Base-by-base conservation (phyloP, 1,139 yeast species). In the Magnusiomyces fungicola region DNA sequence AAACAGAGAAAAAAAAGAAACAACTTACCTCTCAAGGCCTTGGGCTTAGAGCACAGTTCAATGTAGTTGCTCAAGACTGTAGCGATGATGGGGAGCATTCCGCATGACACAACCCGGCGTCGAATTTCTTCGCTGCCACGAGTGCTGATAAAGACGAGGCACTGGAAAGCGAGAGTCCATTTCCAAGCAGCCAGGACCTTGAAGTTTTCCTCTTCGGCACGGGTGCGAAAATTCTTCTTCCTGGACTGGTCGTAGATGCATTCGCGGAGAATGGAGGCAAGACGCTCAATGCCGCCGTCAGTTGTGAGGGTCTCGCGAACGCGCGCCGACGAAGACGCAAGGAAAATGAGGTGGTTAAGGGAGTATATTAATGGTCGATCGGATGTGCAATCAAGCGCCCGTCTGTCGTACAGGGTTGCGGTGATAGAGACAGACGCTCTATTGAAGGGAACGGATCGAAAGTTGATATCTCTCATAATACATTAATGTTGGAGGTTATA, bases 91-190 rank as follows among this genome's bases (percentile, higher is more conserved):
- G 97, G 97, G 37, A 92, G 75, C 53, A 90, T 81, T 2, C 97
- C 97, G 1, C 97, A 95, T 56, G 84, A 82, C 5, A 89, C 96
- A 6, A 92, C 87, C 58, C 92, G 80, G 58, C 83, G 81, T 45
- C 98, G 74, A 46, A 89, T 86, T 50, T 73, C 72, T 65, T 90
- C 97, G 1, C 95, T 81, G 29, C 98, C 98, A 58, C 97, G 74
- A 1, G 97, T 90, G 16, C 97, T 96, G 25, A 92, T 79, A 53
- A 89, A 75, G 0, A 90, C 96, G 53, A 92, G 70, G 62, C 97
- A 89, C 68, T 92, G 97, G 62, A 92, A 81, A 0, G 97, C 88
- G 53, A 92, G 70, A 5, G 96, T 87, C 98, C 98, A 92, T 68
- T 90, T 92, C 96, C 97, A 90, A 0, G 95, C 92, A 18, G 81